Percentiles rank a stretch among this genome's conserved stretches.
Evolutionary conservation across 163 green algal species (phyloP).

Genomic region (Chlamydomonas reinhardtii): DNA sequence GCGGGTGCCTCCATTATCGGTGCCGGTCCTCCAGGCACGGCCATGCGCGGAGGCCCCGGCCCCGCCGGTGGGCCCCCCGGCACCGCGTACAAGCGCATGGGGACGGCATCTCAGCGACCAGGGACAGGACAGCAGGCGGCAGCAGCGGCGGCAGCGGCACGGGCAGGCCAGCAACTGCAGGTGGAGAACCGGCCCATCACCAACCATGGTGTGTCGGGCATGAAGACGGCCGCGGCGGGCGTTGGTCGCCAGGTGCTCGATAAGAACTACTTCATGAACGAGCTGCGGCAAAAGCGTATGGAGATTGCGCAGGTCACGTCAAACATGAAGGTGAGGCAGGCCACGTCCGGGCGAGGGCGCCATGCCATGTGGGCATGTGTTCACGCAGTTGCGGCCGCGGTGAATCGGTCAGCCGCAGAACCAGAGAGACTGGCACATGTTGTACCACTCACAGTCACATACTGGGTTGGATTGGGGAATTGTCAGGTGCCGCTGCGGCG

Average conservation of each 20-base stretch:
- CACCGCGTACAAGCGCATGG: slow-evolving; percentile 64
- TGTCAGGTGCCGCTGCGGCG: too few relatives aligned
- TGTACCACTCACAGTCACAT: too few relatives aligned
- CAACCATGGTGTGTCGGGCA: slow-evolving; percentile 74
- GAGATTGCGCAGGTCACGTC: slow-evolving; percentile 69
- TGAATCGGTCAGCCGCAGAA: too few relatives aligned
- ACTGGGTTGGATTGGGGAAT: too few relatives aligned
- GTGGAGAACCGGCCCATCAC: slow-evolving; percentile 75
- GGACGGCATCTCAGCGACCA: slow-evolving; percentile 51
- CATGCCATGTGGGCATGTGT: neutral
- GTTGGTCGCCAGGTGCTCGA: slow-evolving; percentile 70
- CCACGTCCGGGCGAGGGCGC: too few relatives aligned
- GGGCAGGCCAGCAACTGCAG: slow-evolving; percentile 49
- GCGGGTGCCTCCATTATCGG: slow-evolving; percentile 40
- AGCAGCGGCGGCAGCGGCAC: slow-evolving; percentile 11
- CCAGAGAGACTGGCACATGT: too few relatives aligned
- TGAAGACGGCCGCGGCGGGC: slow-evolving; percentile 56
- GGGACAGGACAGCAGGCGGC: slow-evolving; percentile 47
- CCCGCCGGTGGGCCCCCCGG: slow-evolving; percentile 51
- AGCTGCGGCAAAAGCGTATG: slow-evolving; percentile 74
- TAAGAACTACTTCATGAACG: slow-evolving; percentile 76
- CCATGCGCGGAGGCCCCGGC: slow-evolving; percentile 36
- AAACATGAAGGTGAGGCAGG: slow-evolving; percentile 62
- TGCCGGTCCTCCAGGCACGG: slow-evolving; percentile 38
- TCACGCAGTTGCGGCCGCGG: too few relatives aligned